A percentile compares a stretch with the other conserved stretches of the same genome.
phyloP scores from a whole-genome alignment of 23 red algal genomes.

The Gracilaria vermiculophylla region DNA sequence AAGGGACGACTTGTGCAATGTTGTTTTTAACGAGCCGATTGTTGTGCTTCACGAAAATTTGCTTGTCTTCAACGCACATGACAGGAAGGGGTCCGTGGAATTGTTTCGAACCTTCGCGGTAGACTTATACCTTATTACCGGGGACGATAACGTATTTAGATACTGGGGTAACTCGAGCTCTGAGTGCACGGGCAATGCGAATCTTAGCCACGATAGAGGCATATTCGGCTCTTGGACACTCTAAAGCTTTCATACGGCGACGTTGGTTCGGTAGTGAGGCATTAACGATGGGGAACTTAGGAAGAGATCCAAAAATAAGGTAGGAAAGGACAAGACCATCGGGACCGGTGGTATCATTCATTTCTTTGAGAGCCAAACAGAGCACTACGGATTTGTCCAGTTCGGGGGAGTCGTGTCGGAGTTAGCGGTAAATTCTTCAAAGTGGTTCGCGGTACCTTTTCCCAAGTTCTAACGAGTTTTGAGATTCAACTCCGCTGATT shows the following conservation, averaged over 20 bases:
- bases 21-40: background rate
- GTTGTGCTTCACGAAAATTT: conserved; percentile 2
- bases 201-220: background rate
- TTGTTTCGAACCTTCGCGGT: conserved; percentile 15
- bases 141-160: background rate
- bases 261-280: background rate
- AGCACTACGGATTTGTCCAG: background rate
- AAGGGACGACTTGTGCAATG: background rate
- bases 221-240: background rate
- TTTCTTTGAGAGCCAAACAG: background rate
- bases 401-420: background rate
- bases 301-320: background rate
- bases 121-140: background rate
- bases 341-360: background rate
- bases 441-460: background rate
- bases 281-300: background rate
- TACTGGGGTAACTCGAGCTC: background rate
- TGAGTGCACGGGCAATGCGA: background rate
- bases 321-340: background rate
- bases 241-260: background rate
- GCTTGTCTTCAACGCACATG: background rate
- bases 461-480: background rate
- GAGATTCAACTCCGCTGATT: background rate
- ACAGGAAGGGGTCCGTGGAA: background rate
- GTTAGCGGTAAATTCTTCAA: background rate